Evolutionary conservation across 495 filamentous ascomycete genomes (phyloP), one percentile per base, ranked within the genome.

Genomic region (Barbatosphaeria neglecta): DNA sequence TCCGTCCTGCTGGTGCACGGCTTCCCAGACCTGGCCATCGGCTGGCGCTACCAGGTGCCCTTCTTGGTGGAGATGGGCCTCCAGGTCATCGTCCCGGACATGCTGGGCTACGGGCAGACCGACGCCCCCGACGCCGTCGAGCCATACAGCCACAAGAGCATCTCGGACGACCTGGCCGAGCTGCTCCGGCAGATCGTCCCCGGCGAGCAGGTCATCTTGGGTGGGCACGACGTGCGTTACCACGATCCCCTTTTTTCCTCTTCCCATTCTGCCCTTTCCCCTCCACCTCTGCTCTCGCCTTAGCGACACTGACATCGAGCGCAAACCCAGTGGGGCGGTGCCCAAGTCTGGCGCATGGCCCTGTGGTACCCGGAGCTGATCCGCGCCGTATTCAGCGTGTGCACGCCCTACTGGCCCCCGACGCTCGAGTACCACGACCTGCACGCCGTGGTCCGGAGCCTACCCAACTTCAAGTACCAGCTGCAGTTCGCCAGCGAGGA

Each of bases 41-140:
- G 74, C 62, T 90, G 87, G 87, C 78, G 88, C 44, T 79, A 82
- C 63, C 84, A 93, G 61, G 87, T 96, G 56, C 87, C 87, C 7
- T 66, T 77, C 61, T 68, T 93, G n/a, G 50, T 84, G 4, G 68
- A 78, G 13, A 65, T 79, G 57, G 81, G 80, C 8, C 70, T 87
- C 40, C 73, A 81, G 33, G 82, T 92, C 31, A 75, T 93, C 35
- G 83, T 76, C 13, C 84, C 87, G 3, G 86, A 93, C 58, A 75
- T 86, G 65, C 76, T 93, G 40, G 87, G 88, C 46, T 94, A 84
- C 53, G 84, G 84, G n/a, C 67, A 74, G 45, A 89, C 84, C 16
- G 82, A 85, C 38, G 67, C 80, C 3, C 72, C 76, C 6, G 60
- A 70, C 11, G 47, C 70, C 3, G 50, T 71, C 10, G 60, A 66